Conservation (phyloP, 148 eudicot species). For the Rhododendron molle region DNA sequence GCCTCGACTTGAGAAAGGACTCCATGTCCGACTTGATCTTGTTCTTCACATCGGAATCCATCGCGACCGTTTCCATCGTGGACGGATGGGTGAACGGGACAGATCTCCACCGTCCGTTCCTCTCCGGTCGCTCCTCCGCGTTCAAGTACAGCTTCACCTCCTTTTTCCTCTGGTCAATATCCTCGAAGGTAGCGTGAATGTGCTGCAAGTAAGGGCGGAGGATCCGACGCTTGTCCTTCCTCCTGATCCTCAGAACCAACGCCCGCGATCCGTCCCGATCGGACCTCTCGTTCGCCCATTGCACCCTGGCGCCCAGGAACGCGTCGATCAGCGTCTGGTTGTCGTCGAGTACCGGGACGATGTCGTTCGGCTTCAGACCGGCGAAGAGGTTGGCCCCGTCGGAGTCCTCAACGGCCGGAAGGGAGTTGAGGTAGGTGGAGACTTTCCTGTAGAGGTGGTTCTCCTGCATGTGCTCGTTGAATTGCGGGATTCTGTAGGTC, state of each 20-base stretch:
- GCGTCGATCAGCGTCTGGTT: slow-evolving; percentile 35
- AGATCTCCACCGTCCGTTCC: slow-evolving; percentile 47
- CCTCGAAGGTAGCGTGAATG: slow-evolving; percentile 50
- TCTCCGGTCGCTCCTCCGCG: slow-evolving; percentile 19
- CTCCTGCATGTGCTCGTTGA: slow-evolving; percentile 50
- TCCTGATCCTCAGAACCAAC: slow-evolving; percentile 41
- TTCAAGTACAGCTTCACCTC: slow-evolving; percentile 41
- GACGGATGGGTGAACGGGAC: slow-evolving; percentile 59
- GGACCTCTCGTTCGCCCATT: slow-evolving; percentile 35
- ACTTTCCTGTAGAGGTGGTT: slow-evolving; percentile 46
- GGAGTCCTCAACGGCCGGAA: slow-evolving; percentile 50
- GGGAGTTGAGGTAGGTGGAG: slow-evolving; percentile 40
- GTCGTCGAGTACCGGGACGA: slow-evolving; percentile 38
- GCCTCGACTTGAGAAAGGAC: slow-evolving; percentile 50
- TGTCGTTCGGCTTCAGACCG: slow-evolving; percentile 45
- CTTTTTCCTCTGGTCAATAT: slow-evolving; percentile 45
- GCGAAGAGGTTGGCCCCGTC: slow-evolving; percentile 48
- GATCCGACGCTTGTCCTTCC: slow-evolving; percentile 48
- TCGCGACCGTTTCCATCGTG: slow-evolving; percentile 44
- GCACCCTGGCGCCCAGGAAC: slow-evolving; percentile 37
- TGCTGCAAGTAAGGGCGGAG: slow-evolving; percentile 54
- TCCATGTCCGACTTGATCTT: slow-evolving; percentile 61
- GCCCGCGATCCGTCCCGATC: slow-evolving; percentile 13
- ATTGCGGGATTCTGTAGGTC: slow-evolving; percentile 48
- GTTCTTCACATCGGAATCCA: slow-evolving; percentile 51